phyloP scores from a whole-genome alignment of 2,329 filamentous ascomycete species.

The Purpureocillium lavendulum region DNA sequence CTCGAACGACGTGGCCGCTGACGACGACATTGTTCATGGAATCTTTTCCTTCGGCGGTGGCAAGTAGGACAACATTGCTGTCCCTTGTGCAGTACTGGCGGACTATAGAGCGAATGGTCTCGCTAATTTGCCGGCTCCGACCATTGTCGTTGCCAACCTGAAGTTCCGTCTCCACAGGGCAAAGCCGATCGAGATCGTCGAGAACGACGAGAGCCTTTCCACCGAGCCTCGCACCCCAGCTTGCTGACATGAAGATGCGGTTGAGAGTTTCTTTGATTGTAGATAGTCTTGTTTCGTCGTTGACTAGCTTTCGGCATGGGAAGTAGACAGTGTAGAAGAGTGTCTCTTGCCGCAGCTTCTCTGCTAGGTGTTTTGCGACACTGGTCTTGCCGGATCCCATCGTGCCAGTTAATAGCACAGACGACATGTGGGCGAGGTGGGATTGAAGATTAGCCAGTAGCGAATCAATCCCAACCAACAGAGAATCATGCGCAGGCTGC shows the following conservation, averaged over 20 bases:
- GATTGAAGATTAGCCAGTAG: constrained; percentile 64
- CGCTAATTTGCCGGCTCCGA: constrained; percentile 84
- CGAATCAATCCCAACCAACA: constrained; percentile 77
- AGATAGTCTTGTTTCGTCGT: constrained; percentile 81
- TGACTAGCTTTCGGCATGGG: constrained; percentile 77
- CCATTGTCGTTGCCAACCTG: constrained; percentile 92
- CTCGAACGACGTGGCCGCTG: constrained; percentile 83
- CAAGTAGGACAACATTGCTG: constrained; percentile 76
- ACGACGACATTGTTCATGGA: constrained; percentile 84
- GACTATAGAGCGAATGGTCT: constrained; percentile 75
- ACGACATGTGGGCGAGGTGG: constrained; percentile 77
- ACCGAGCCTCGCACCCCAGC: constrained; percentile 83
- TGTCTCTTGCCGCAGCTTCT: constrained; percentile 60
- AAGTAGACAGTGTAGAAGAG: constrained; percentile 83
- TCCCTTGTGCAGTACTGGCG: constrained; percentile 75
- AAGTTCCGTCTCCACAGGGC: constrained; percentile 87
- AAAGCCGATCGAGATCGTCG: constrained; percentile 89
- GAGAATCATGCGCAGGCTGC: constrained; percentile 44
- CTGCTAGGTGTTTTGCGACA: constrained; percentile 67
- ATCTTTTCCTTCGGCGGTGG: constrained; percentile 89
- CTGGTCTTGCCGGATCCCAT: constrained; percentile 86
- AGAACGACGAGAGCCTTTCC: constrained; percentile 79
- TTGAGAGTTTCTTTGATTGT: constrained; percentile 85
- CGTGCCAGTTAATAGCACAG: constrained; percentile 80
- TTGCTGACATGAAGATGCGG: constrained; percentile 77